Conservation (phyloP, 225 moss, liverwort and hornwort species). For the Marchantia polymorpha region DNA sequence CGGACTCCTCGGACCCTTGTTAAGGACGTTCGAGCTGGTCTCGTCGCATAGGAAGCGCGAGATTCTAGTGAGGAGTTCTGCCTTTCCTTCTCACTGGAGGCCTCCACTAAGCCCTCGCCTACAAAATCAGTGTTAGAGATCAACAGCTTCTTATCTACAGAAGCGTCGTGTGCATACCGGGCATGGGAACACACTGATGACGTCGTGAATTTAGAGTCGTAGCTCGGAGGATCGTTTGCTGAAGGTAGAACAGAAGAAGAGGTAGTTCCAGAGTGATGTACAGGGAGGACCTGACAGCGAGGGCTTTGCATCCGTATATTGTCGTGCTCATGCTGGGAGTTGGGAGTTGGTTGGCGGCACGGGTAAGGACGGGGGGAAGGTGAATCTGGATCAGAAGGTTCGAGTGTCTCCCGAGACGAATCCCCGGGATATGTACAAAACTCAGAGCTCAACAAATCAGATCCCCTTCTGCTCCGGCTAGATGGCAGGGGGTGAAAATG, state of each 20-base stretch:
- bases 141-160: not conserved
- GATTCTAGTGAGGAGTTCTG: not conserved
- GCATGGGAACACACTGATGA: not conserved
- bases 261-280: not conserved
- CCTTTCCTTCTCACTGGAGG: not conserved
- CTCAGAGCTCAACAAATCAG: not conserved
- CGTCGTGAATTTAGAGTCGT: not conserved
- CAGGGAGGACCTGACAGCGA: not conserved
- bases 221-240: not conserved
- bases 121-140: not conserved
- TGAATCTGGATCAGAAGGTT: not conserved
- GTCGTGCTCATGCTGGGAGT: not conserved
- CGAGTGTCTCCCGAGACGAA: not conserved
- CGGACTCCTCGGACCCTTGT: no score
- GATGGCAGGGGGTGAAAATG: not conserved
- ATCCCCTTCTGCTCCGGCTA: not conserved
- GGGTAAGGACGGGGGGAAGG: not conserved
- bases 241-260: not conserved
- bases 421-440: not conserved
- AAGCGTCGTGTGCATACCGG: not conserved
- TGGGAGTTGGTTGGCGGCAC: not conserved
- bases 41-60: not conserved
- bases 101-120: not conserved
- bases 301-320: not conserved
- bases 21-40: not conserved